Evolutionary conservation across 352 stramenopile species (phyloP), one percentile per base, ranked within the genome.

Genomic region (Phytophthora foliorum): DNA sequence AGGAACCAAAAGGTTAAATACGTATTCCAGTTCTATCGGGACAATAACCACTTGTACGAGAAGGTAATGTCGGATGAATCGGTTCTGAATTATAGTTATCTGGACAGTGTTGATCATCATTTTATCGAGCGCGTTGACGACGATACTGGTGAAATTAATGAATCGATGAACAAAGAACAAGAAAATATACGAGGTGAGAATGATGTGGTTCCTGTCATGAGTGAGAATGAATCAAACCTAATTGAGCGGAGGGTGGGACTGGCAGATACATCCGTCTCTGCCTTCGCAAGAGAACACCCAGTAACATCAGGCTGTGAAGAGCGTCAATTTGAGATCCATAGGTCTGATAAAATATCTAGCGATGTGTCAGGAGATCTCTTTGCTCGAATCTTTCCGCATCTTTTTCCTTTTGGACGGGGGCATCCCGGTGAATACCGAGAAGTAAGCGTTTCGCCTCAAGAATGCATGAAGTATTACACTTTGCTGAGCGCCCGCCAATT

Each of bases 1-100:
- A 19, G 25, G 27, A 55, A 63, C 11, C 1, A 25, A 19, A 14
- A 22, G 31, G 31, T 63, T 36, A 13, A 14, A 11, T 19, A 45
- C 31, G 31, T 63, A 6, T 32, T 55, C 14, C 9, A 3, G 29
- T 63, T 63, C 16, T 63, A 63, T n/a, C 41, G 29, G 6, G 3
- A 41, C 1, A 25, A 55, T 29, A 62, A 54, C 19, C 29, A 55
- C 8, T 36, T 63, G 4, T 63, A 55, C 22, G 21, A 11, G 5
- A 22, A 7, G 9, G 39, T 19, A 8, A 34, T 9, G 29, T 9
- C 29, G 9, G 9, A 34, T 34, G 29, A 34, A 34, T 34, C 29
- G 29, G 29, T 34, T 34, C 29, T 34, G 24, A 31, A 52, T 19
- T 24, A 38, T 24, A 9, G 22, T 6, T 10, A 24, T 25, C 6